Base-by-base conservation (phyloP, 1,139 yeast genomes). In the Hanseniaspora sp. region DNA sequence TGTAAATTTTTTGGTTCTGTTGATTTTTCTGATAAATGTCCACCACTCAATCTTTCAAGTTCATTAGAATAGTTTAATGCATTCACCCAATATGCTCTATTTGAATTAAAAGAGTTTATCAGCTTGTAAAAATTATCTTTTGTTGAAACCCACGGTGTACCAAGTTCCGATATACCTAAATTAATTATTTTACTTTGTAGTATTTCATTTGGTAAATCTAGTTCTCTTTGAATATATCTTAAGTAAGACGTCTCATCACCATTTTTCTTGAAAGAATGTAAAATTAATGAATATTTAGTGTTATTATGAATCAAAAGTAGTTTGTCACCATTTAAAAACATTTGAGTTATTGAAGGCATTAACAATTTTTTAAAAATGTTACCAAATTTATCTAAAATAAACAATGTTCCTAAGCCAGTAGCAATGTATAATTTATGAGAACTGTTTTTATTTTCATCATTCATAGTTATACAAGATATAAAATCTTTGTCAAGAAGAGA, bases 111-210 rank as follows among this genome's bases (percentile, higher is more conserved):
- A 2, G 54, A 51, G 11, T 51, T 51, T 12, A 51, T 39, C n/a
- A 51, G 33, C 17, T 42, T 51, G 28, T 39, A 51, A 23, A 51
- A 45, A 8, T 46, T 46, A 5, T 44, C 43, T n/a, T 6, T 12
- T 1, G 54, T 51, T 15, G 54, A 44, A 11, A 51, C 31, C 54
- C 54, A 51, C 1, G 54, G 54, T 13, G 54, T 51, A 1, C 47
- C 47, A 15, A 44, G 30, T 17, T 45, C 35, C 7, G 46, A 38
- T 9, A 51, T 51, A 13, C 54, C 54, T 5, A 51, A 5, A 23
- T 51, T 51, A 12, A 31, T 31, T n/a, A 51, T 44, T 6, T 18
- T 29, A 17, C 35, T 33, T 12, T 13, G 3, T 1, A 9, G 13
- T 1, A 51, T 51, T n/a, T 38, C 35, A 3, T 38, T 29, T 9